These are phyloP conservation scores for Leptographium lundbergii DNA, from an alignment of 2,329 filamentous ascomycete genomes.

Conservation along the genomic window DNA sequence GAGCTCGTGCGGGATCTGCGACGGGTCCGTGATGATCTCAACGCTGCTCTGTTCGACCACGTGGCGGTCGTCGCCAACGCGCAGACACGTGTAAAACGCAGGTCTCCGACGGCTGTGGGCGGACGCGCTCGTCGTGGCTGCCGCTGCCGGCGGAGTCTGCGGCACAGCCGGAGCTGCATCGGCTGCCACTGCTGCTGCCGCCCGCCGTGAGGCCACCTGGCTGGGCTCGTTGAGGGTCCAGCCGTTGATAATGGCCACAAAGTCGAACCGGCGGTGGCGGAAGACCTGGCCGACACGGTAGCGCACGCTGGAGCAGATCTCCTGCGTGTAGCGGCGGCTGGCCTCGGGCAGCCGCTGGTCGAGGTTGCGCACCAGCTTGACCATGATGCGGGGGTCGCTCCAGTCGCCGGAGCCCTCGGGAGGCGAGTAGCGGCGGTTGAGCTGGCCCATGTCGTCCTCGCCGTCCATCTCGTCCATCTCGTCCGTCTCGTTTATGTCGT, in stretches of 20 bases:
- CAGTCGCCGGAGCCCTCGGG: slow-evolving; percentile 9
- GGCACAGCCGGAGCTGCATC: too few species aligned
- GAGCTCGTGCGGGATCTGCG: slow-evolving; percentile 41
- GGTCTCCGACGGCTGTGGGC: slow-evolving; percentile 14
- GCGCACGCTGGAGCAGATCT: slow-evolving; percentile 29
- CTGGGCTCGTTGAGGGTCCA: slow-evolving; percentile 47
- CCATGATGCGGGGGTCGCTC: slow-evolving; percentile 23
- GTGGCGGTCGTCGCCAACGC: slow-evolving; percentile 39
- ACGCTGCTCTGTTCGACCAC: slow-evolving; percentile 72
- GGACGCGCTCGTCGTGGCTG: background rate
- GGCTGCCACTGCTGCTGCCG: background rate
- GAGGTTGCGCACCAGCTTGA: slow-evolving; percentile 28
- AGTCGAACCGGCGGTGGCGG: slow-evolving; percentile 66
- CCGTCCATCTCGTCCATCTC: slow-evolving; percentile 1
- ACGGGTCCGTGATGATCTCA: slow-evolving; percentile 37
- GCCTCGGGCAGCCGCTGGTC: slow-evolving; percentile 28
- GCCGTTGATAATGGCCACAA: slow-evolving; percentile 73
- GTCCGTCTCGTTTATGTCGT: too few species aligned
- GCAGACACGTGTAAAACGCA: slow-evolving; percentile 69
- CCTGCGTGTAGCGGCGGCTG: slow-evolving; percentile 21
- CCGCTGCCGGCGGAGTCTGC: too few species aligned
- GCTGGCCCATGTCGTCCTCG: background rate
- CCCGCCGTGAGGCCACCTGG: slow-evolving; percentile 12
- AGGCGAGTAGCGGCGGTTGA: background rate
- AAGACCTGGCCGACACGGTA: slow-evolving; percentile 77